Percentiles rank a stretch among this genome's conserved stretches.
phyloP scores from a whole-genome alignment of 805 yeast species.

The Candida coleopterorum region DNA sequence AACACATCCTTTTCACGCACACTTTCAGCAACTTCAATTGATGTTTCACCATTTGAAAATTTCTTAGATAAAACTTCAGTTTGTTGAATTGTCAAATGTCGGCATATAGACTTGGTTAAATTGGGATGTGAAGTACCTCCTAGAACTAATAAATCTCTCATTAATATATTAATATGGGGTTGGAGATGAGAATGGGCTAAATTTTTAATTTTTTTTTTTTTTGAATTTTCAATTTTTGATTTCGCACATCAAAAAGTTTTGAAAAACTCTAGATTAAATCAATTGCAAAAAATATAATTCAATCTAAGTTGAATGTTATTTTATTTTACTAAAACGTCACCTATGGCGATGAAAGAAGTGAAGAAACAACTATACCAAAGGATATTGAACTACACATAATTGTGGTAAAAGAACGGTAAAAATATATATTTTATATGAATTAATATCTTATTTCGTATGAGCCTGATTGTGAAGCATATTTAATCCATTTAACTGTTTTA shows the following conservation, averaged over 20 bases:
- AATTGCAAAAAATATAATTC: no score
- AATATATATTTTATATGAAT: no score
- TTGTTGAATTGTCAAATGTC: conserved; percentile 65
- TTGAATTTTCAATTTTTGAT: background rate
- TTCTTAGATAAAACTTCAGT: conserved; percentile 63
- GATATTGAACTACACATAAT: no score
- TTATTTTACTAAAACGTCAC: no score
- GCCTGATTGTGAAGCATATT: conserved; percentile 72
- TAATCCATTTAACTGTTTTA: conserved; percentile 81
- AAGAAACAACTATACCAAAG: no score
- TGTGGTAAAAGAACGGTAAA: background rate
- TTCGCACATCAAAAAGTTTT: conserved; percentile 3
- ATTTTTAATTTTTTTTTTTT: conserved; percentile 1
- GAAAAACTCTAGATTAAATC: no score
- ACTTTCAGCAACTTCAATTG: conserved; percentile 78
- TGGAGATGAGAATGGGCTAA: conserved; percentile 1
- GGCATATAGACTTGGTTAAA: conserved; percentile 70
- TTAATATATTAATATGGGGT: conserved; percentile 17
- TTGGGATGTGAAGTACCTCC: conserved; percentile 90
- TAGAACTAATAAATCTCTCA: conserved; percentile 83
- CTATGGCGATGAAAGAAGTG: no score
- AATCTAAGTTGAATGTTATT: no score
- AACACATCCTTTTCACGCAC: conserved; percentile 96
- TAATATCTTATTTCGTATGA: conserved; percentile 74
- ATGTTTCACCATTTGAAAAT: conserved; percentile 88